Base-by-base conservation (phyloP, 1,284 basidiomycete species). In the Tilletia indica region DNA sequence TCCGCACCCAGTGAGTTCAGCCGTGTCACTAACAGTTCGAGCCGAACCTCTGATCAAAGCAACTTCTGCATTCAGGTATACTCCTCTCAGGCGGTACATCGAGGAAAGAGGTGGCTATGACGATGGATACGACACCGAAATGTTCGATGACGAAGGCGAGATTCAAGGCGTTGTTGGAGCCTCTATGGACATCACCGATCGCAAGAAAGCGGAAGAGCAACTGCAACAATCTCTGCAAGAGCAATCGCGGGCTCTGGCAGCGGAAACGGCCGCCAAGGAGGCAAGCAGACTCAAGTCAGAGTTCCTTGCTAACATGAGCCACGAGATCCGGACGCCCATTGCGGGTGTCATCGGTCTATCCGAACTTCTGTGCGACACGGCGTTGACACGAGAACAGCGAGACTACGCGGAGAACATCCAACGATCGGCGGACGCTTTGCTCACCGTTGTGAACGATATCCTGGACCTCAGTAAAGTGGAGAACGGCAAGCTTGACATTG, bases 241-340 rank as follows among this genome's bases (percentile, higher is more conserved):
- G 77, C 76, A 51, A 16, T 47, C 68, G n/a, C 12, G 68, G 21
- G 68, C 68, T 21, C 47, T 58, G n/a, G 68, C 68, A 36, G 34
- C 68, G 21, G 42, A 85, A 70, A 80, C 79, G 0, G 84, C 83
- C 1, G 85, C 85, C 82, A 73, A 87, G 86, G 87, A 87, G 85
- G 85, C 87, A 84, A 82, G 86, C 86, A 73, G 87, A 85, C 81
- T 87, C 85, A 85, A 86, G 83, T 77, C 86, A 76, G 71, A 84
- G 78, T 74, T 83, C 79, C 45, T 86, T 78, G 69, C 83, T 78
- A 73, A 83, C 81, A 80, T 84, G 78, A 85, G 83, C 42, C 86
- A 87, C 77, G 86, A 87, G 78, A 84, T 87, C 16, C 80, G 86
- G 38, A 86, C 84, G 21, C 86, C 86, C 0, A 81, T 86, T 2